Evolutionary conservation across 2,329 filamentous ascomycete species (phyloP), one percentile per base, ranked within the genome.

Genomic region (Coleophoma crateriformis): DNA sequence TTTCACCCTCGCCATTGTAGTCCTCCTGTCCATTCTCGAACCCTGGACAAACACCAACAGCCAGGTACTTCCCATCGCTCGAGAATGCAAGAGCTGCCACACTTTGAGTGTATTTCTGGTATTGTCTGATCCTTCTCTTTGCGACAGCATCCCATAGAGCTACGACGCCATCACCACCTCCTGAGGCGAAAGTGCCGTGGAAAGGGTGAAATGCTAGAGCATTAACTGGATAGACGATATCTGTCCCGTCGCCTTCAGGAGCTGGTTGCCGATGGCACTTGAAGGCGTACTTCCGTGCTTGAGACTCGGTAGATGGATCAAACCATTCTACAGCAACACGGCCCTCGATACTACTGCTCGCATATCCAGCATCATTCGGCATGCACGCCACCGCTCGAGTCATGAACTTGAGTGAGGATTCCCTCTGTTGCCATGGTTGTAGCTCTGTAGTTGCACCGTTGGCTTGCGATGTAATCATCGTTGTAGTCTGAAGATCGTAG

Each of bases 311-410:
- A 5, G 84, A 88, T 14, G 94, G 88, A 64, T 97, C 94, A 66
- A 99, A 97, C 89, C 91, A 97, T 68, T 99, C 94, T 1, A 99
- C 94, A 0, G 91, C 92, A 2, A 99, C 90, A 60, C 94, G 84
- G 4, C 94, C 94, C 66, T 99, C 94, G 61, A 99, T 99, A 61
- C 85, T 91, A 51, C 83, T 89, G 1, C 87, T 92, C 10, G 92
- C 91, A 66, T 97, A 99, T 5, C 94, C 94, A 11, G 87, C 88
- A 58, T 96, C 94, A 61, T 94, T 91, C 13, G 94, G 92, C 94
- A 99, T 97, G 68, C 92, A 96, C 14, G 90, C 85, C 0, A 97
- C 88, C 15, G 89, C 88, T 52, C 94, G 82, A 1, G 92, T 97
- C 76, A 96, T 90, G 71, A 96, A 99, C 67, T 96, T 95, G 64